These are phyloP conservation scores for Xylaria longipes DNA, from an alignment of 495 filamentous ascomycete genomes.

Conservation along the genomic window DNA sequence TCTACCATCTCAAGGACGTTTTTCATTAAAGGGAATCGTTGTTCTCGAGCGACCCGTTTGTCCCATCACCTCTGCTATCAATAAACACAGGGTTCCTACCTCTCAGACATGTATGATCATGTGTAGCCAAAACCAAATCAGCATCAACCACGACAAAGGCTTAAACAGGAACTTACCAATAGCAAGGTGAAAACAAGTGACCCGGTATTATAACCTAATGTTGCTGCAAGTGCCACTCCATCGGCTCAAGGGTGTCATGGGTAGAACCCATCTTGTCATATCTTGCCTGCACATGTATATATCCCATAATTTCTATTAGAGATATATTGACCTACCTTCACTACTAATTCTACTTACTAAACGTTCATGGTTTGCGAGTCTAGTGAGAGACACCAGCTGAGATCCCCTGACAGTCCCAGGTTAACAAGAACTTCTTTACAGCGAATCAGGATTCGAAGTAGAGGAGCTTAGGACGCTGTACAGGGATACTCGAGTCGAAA, in stretches of 20 bases:
- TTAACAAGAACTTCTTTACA: not conserved
- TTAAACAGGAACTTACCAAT: not conserved
- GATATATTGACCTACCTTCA: not conserved
- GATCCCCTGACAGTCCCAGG: not conserved
- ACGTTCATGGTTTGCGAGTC: not conserved
- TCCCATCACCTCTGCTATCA: not conserved
- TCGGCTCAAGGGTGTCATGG: not conserved
- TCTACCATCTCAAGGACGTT: too few species aligned
- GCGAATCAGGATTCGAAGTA: not conserved
- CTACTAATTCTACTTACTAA: constrained; percentile 5
- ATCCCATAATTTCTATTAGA: not conserved
- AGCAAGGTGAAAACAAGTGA: not conserved
- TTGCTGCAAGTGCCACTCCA: not conserved
- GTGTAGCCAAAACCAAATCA: not conserved
- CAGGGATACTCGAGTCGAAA: not conserved
- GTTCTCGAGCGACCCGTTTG: too few species aligned
- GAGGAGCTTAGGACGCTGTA: not conserved
- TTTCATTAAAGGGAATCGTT: too few species aligned
- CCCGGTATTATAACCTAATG: not conserved
- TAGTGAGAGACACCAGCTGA: constrained; percentile 1
- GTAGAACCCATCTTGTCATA: not conserved
- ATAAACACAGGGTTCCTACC: not conserved
- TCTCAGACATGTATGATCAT: not conserved
- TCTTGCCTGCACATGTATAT: not conserved
- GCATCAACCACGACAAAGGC: not conserved